These are phyloP conservation scores for Tagetes erecta DNA, from an alignment of 129 eudicot genomes.

Conservation along the genomic window DNA sequence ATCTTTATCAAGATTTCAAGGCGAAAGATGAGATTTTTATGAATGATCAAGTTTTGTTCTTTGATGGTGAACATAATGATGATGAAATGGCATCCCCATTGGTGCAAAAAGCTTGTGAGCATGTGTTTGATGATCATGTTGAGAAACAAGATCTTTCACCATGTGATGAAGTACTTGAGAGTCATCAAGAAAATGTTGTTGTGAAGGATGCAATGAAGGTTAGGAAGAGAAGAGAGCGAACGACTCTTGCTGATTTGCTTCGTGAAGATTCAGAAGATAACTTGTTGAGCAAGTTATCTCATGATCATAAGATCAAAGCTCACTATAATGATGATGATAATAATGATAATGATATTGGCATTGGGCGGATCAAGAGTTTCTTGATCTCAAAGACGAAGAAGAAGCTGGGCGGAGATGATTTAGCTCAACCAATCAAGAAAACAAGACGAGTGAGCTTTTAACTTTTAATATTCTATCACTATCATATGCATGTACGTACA, in stretches of 20 bases:
- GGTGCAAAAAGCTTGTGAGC: conserved; percentile 32
- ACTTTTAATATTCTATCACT: neutral
- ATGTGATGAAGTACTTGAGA: conserved; percentile 19
- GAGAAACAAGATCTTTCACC: conserved; percentile 16
- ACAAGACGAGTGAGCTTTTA: conserved; percentile 47
- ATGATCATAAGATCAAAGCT: conserved; percentile 21
- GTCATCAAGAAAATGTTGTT: neutral
- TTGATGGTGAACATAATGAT: conserved; percentile 12
- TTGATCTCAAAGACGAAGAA: conserved; percentile 38
- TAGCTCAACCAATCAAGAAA: conserved; percentile 44
- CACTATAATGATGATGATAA: neutral
- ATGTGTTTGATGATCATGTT: conserved; percentile 32
- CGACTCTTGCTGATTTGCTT: conserved; percentile 69
- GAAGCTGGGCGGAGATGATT: conserved; percentile 28
- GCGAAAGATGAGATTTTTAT: conserved; percentile 4
- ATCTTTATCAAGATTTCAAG: conserved; percentile 33
- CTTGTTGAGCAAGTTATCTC: neutral
- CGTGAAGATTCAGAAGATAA: conserved; percentile 44
- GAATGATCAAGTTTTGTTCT: neutral
- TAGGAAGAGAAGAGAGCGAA: conserved; percentile 45
- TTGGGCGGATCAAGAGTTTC: conserved; percentile 23
- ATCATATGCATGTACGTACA: neutral
- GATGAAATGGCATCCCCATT: conserved; percentile 41
- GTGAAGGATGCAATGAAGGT: conserved; percentile 7
- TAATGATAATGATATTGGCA: no score